phyloP scores from a whole-genome alignment of 768 basidiomycete genomes.

The Mycena amicta region DNA sequence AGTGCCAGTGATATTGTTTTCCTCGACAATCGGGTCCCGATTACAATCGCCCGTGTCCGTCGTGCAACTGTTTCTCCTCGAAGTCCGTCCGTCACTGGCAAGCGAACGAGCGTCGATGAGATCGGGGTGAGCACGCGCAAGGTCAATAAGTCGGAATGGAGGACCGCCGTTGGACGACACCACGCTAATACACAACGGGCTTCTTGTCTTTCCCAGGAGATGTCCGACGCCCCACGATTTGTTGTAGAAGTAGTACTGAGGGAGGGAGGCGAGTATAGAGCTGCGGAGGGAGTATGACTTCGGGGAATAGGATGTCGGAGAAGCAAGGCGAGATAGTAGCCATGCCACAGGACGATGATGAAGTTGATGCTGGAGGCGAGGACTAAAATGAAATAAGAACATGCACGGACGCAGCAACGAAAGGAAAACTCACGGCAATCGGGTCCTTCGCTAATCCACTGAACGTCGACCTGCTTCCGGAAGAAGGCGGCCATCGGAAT shows the following conservation, averaged over 20 bases:
- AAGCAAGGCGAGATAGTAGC: background rate
- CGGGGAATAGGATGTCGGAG: background rate
- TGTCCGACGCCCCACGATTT: background rate
- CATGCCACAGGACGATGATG: background rate
- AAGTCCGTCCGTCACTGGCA: no score
- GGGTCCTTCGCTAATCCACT: background rate
- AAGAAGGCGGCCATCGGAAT: background rate
- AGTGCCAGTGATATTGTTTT: background rate
- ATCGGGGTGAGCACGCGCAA: background rate
- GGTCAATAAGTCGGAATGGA: background rate
- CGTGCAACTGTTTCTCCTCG: background rate
- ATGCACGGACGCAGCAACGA: background rate
- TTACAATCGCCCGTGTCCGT: slow-evolving; percentile 3
- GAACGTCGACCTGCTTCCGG: background rate
- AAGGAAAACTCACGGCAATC: background rate
- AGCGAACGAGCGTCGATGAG: background rate
- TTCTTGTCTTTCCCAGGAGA: background rate
- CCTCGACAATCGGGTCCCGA: background rate
- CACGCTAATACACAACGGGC: slow-evolving; percentile 1
- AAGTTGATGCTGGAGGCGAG: background rate
- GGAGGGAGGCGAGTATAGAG: background rate
- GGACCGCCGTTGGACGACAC: background rate
- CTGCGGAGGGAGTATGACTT: background rate
- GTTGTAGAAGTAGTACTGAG: background rate
- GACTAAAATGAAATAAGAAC: background rate